Percentiles rank a stretch among this genome's conserved stretches.
These are phyloP conservation scores for Asclepias syriaca DNA, from an alignment of 257 asterid species.

Conservation along the genomic window DNA sequence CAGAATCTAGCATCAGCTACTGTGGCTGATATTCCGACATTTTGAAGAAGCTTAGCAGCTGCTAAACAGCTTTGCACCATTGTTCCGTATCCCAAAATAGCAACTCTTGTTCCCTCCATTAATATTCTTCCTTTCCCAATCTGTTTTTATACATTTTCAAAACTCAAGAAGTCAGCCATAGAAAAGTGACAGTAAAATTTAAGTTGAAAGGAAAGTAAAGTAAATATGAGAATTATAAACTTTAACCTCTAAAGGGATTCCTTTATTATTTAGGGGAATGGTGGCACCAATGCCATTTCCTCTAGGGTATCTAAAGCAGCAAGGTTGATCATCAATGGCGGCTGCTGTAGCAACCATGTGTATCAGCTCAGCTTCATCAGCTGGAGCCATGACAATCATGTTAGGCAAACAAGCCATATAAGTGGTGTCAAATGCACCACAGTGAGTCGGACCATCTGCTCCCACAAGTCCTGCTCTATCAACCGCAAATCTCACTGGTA, in stretches of 20 bases:
- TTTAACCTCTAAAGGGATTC: slow-evolving; percentile 50
- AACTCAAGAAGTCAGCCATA: background rate
- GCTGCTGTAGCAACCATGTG: slow-evolving; percentile 74
- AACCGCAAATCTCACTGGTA: slow-evolving; percentile 62
- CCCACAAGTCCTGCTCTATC: slow-evolving; percentile 75
- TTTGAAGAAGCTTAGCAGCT: slow-evolving; percentile 26
- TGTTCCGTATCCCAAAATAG: slow-evolving; percentile 32
- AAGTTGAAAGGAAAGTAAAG: background rate
- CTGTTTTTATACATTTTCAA: slow-evolving; percentile 7
- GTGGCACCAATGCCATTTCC: slow-evolving; percentile 58
- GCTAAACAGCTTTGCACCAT: slow-evolving; percentile 28
- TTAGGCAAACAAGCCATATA: slow-evolving; percentile 73
- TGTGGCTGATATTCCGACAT: slow-evolving; percentile 20
- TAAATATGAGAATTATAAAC: too few species aligned
- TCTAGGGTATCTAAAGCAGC: slow-evolving; percentile 66
- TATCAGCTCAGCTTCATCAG: slow-evolving; percentile 67
- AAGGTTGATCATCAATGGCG: slow-evolving; percentile 50
- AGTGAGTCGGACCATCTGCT: slow-evolving; percentile 73
- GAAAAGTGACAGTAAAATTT: background rate
- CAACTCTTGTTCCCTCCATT: slow-evolving; percentile 31
- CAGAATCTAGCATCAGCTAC: slow-evolving; percentile 39
- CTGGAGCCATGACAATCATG: slow-evolving; percentile 80
- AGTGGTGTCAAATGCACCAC: slow-evolving; percentile 66
- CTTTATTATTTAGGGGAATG: slow-evolving; percentile 51
- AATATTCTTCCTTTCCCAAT: slow-evolving; percentile 32